Evolutionary conservation across 2,329 filamentous ascomycete species (phyloP).

Genomic region (Parastagonospora nodorum): DNA sequence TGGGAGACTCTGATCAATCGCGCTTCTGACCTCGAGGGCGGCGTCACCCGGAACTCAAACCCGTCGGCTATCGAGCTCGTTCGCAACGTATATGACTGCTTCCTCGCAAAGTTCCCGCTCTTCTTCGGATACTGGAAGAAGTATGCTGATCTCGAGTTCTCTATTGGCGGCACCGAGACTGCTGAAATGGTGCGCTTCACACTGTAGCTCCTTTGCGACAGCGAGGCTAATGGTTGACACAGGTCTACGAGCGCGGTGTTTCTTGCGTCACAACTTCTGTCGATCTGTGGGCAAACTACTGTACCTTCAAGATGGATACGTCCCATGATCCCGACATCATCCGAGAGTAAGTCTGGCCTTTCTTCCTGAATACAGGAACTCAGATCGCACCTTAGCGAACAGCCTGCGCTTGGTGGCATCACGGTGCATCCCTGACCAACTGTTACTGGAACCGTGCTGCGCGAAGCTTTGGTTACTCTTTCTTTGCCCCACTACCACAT

Average conservation of each 20-base stretch:
- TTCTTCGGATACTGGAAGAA: slow-evolving; percentile 99
- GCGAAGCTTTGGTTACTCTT: not conserved
- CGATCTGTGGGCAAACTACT: slow-evolving; percentile 97
- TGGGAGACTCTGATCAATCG: slow-evolving; percentile 92
- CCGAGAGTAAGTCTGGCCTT: slow-evolving; percentile 89
- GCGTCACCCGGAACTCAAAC: slow-evolving; percentile 94
- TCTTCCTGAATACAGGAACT: slow-evolving; percentile 32
- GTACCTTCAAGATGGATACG: slow-evolving; percentile 96
- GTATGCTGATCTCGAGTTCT: slow-evolving; percentile 97
- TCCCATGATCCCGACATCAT: slow-evolving; percentile 93
- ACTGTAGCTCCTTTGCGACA: not conserved
- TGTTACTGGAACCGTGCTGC: not conserved
- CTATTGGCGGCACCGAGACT: slow-evolving; percentile 93
- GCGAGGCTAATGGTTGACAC: slow-evolving; percentile 7
- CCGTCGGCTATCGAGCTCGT: slow-evolving; percentile 88
- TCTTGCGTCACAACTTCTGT: slow-evolving; percentile 92
- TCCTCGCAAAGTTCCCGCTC: slow-evolving; percentile 91
- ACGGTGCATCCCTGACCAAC: slow-evolving; percentile 12
- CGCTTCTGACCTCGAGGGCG: slow-evolving; percentile 85
- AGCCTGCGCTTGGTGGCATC: slow-evolving; percentile 15
- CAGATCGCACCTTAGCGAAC: slow-evolving; percentile 35
- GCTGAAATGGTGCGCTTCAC: slow-evolving; percentile 79
- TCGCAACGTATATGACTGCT: slow-evolving; percentile 86
- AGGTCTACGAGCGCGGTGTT: slow-evolving; percentile 95
- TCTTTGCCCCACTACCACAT: not conserved